Conservation (phyloP, 208 protist species). For the Angomonas deanei region DNA sequence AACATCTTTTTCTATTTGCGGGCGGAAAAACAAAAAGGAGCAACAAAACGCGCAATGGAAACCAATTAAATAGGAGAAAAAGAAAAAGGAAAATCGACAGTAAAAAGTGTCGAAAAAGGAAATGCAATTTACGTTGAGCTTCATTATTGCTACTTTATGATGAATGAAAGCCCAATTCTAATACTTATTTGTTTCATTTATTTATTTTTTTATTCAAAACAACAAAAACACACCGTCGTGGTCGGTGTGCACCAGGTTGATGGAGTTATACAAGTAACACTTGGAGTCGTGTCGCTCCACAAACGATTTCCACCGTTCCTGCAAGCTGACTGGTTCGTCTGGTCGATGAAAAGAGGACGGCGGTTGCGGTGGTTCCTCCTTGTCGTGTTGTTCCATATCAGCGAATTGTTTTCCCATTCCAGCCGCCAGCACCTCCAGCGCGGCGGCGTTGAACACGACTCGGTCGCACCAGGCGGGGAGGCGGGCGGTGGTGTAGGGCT, state of each 20-base stretch:
- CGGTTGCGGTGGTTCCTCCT: background rate
- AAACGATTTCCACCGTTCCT: background rate
- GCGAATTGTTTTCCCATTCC: conserved; percentile 9
- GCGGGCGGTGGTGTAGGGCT: conserved; percentile 34
- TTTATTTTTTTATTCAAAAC: conserved; percentile 14
- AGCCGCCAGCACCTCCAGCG: conserved; percentile 51
- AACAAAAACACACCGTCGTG: conserved; percentile 66
- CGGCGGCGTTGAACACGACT: conserved; percentile 71
- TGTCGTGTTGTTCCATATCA: background rate
- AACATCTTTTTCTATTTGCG: no score
- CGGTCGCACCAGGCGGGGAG: conserved; percentile 84
- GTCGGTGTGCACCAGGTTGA: conserved; percentile 55
- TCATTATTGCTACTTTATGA: background rate
- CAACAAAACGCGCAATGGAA: no score
- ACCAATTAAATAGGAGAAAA: no score
- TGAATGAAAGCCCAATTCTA: no score
- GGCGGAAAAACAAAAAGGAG: no score
- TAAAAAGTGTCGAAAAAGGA: conserved; percentile 1
- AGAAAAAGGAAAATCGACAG: conserved; percentile 6
- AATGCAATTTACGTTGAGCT: background rate
- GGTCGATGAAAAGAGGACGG: no score
- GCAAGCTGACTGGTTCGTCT: background rate
- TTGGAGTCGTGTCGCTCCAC: background rate
- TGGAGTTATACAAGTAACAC: conserved; percentile 47
- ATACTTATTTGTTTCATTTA: background rate